Evolutionary conservation across 352 stramenopile species (phyloP), one percentile per base, ranked within the genome.

Genomic region (Peronospora tabacina): DNA sequence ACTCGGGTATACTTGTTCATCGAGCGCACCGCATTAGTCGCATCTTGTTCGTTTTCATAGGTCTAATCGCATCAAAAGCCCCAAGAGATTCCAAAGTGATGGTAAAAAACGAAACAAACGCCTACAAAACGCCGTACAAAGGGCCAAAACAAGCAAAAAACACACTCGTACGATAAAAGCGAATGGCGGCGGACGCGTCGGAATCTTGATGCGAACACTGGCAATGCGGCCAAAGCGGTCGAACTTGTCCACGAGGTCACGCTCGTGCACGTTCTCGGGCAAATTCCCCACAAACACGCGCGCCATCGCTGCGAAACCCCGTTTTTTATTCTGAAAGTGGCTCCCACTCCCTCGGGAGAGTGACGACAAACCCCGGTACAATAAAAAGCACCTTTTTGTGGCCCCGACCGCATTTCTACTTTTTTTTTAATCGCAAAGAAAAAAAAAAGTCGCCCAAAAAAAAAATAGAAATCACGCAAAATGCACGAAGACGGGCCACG

Each of bases 251-350:
- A 77, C 68, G 35, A 87, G 59, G 2, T 87, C 72, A 32, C 52
- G 63, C 57, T 88, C 75, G 19, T 62, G 65, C 44, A 87, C 60
- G 37, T 70, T 52, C 1, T 70, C 52, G 43, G 80, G 75, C 48
- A 90, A 40, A 48, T 85, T 85, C 13, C 77, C 76, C 22, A 87
- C 75, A 44, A 70, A 80, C 44, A 80, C 63, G 16, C 70, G 70
- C 37, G 55, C 56, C 66, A 76, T 79, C 15, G 11, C 2, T 10
- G 29, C 26, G 17, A 29, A 24, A 17, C 22, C n/a, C n/a, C 10
- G 7, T 17, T 5, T 24, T 37, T 30, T 17, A 15, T 0, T 34
- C 6, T 28, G 9, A 26, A 22, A 5, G 15, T 22, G 30, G 29
- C 44, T 7, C n/a, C 7, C 32, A 47, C 30, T 29, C 11, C 32